Evolutionary conservation across 2,329 filamentous ascomycete species (phyloP), one percentile per base, ranked within the genome.

Genomic region (Calonectria leucothoes): DNA sequence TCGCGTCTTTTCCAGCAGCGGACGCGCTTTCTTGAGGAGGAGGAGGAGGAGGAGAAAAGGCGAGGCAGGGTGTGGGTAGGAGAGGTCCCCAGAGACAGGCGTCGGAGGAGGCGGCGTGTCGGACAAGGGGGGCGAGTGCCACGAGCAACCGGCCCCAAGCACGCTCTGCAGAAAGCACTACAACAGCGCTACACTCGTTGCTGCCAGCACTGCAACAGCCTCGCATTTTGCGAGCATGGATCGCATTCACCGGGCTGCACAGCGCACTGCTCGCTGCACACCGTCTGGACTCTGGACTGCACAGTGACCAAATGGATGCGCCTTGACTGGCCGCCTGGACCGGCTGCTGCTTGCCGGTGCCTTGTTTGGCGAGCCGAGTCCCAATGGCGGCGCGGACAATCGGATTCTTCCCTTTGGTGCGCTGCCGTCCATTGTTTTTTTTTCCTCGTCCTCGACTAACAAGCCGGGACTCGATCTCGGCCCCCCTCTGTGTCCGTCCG

Each of bases 21-120:
- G 79, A 83, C 82, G 82, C 82, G 82, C 74, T 82, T 80, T 76
- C 75, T 76, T 79, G 76, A 73, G 71, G 72, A 29, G 71, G 70
- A 71, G 71, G 72, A 29, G 71, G 70, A 71, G 72, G 75, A 76
- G 64, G 73, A 76, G 70, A 72, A 76, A 77, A 74, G 76, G 77
- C 76, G 73, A 77, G 74, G 76, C 74, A 74, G 75, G 79, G 76
- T 77, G 72, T 76, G 72, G 72, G 70, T 74, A 72, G 72, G 35
- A 66, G 48, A 70, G 65, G 74, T 74, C 71, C 71, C 64, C 64
- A 27, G 52, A 70, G 71, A 66, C 71, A 76, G 74, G 70, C 75
- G 75, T 75, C 70, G 75, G 76, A 76, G 76, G 78, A 78, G 75
- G 76, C 76, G 76, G 70, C 72, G 70, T 73, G 77, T 78, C 70